Evolutionary conservation across 2,329 filamentous ascomycete genomes (phyloP).

Genomic region (Ophiostoma novo-ulmi): DNA sequence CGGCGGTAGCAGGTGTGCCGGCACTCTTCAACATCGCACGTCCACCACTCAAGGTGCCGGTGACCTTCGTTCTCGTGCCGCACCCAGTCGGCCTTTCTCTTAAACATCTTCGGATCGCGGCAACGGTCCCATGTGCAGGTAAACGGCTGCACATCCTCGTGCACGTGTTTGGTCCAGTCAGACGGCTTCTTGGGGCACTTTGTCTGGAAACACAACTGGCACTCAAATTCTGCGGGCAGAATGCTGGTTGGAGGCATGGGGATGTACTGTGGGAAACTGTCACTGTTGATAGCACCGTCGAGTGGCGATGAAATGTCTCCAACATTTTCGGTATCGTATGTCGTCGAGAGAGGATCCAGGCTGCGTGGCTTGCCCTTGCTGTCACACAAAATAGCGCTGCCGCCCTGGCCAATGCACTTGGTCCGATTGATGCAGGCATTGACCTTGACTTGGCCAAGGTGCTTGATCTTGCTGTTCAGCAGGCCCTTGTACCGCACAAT

Average conservation of each 20-base stretch:
- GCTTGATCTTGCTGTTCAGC: constrained; percentile 64
- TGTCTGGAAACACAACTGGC: constrained; percentile 75
- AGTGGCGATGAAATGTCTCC: constrained; percentile 53
- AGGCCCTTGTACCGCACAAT: constrained; percentile 72
- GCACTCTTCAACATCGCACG: constrained; percentile 75
- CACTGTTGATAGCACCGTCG: constrained; percentile 64
- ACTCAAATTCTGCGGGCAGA: constrained; percentile 85
- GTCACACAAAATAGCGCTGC: constrained; percentile 58
- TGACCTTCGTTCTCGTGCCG: constrained; percentile 90
- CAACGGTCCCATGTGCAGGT: constrained; percentile 86
- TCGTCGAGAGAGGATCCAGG: constrained; percentile 50
- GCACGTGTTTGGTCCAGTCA: constrained; percentile 95
- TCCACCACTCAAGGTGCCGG: constrained; percentile 86
- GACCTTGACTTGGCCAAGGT: constrained; percentile 54
- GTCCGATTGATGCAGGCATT: constrained; percentile 55
- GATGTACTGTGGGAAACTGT: constrained; percentile 75
- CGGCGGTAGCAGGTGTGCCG: constrained; percentile 77
- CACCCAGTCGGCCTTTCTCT: constrained; percentile 93
- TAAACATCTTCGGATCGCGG: constrained; percentile 83
- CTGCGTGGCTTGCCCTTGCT: constrained; percentile 56
- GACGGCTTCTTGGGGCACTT: constrained; percentile 88
- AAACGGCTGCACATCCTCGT: constrained; percentile 89
- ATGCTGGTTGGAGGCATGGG: constrained; percentile 71
- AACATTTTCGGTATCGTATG: constrained; percentile 56
- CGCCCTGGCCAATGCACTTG: constrained; percentile 63